These are phyloP conservation scores for Crucibulum laeve DNA, from an alignment of 768 basidiomycete species.

Conservation along the genomic window DNA sequence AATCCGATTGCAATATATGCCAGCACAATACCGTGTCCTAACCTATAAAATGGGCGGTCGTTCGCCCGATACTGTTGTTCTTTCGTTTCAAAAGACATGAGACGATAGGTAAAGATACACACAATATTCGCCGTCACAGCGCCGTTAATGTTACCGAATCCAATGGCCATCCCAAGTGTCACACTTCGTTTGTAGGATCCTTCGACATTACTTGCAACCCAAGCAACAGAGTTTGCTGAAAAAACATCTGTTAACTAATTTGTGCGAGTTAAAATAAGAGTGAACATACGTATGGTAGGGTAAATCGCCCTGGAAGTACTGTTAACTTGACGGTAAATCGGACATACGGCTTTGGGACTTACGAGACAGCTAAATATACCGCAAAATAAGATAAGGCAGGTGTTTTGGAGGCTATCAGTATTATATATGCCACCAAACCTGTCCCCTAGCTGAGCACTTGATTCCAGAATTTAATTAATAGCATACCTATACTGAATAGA, in stretches of 20 bases:
- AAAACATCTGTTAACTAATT: neutral
- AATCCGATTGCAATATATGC: conserved; percentile 68
- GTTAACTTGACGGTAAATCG: neutral
- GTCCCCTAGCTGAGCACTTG: neutral
- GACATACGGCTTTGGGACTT: conserved; percentile 19
- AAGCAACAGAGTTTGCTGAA: conserved; percentile 34
- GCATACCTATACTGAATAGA: conserved; percentile 22
- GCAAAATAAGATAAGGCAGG: conserved; percentile 72
- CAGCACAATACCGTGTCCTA: conserved; percentile 67
- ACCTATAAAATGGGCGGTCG: conserved; percentile 63
- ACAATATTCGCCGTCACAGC: conserved; percentile 66
- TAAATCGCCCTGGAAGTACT: conserved; percentile 36
- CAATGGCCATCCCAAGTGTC: conserved; percentile 67
- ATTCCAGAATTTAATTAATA: neutral
- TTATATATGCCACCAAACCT: conserved; percentile 60
- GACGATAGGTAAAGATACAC: conserved; percentile 17
- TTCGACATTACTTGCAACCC: conserved; percentile 71
- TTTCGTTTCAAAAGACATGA: neutral
- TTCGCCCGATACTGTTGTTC: conserved; percentile 52
- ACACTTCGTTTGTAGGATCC: conserved; percentile 72
- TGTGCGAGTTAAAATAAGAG: neutral
- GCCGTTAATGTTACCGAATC: conserved; percentile 66
- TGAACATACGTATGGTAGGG: conserved; percentile 43
- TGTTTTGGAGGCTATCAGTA: conserved; percentile 54
- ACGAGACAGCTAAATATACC: conserved; percentile 68